Base-by-base conservation (phyloP, 805 yeast species). In the Wickerhamiella azymoides region DNA sequence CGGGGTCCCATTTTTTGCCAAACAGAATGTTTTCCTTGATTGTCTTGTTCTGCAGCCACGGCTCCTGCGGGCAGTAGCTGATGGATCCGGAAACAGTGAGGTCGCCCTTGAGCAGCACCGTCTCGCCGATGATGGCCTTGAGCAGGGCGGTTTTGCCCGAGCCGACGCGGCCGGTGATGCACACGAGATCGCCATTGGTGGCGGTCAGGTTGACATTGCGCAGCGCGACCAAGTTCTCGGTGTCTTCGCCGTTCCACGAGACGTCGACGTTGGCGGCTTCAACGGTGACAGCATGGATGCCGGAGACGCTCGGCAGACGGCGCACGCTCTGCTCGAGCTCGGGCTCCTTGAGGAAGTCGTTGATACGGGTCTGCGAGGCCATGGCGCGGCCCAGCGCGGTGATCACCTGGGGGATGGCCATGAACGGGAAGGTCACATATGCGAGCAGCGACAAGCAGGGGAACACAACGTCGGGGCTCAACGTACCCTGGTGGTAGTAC, bases 21-120 rank as follows among this genome's bases (percentile, higher is more conserved):
- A 92, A 92, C 45, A 86, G 45, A 57, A 92, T 84, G 59, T 92
- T 92, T 26, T 92, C 96, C 54, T 76, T 80, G 7, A 88, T 80
- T 1, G 92, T 70, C 37, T 89, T 94, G 60, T 88, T 88, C 79
- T 84, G 79, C 47, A 88, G 82, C 96, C 96, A 88, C 2, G 96
- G 84, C 37, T 82, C 44, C 64, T 88, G 97, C 2, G 94, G 76
- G 35, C 81, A 92, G 60, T 84, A 85, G 0, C 94, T 94, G 39
- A 82, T 65, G 36, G 72, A 67, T 40, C 95, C 95, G 56, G 72
- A 78, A 11, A 78, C 69, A 13, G 67, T 66, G 9, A 82, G 79
- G 14, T 71, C 65, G 25, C 96, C 96, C 43, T 72, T 70, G 13
- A 76, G 66, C 56, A 80, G 75, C 55, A 79, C 75, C 49, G 84